Conservation (phyloP, 371 early-diverging fungal species). For the Mucor indicus region DNA sequence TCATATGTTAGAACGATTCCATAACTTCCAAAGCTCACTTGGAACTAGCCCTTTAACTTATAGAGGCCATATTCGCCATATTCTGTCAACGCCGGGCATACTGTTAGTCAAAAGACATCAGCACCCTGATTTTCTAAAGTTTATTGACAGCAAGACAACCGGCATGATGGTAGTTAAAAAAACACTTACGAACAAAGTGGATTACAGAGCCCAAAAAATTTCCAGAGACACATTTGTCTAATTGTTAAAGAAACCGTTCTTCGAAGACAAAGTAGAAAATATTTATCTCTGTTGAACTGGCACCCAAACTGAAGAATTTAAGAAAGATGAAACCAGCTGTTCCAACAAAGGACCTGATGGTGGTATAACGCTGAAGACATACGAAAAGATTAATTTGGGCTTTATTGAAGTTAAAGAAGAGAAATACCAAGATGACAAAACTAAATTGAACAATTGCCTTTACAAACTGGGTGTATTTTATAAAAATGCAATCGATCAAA, state of each 20-base stretch:
- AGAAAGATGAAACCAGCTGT: not conserved
- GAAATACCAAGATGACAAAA: conserved; percentile 2
- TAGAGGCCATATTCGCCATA: not conserved
- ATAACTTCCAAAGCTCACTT: conserved; percentile 4
- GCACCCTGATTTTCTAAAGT: not conserved
- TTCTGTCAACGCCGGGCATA: conserved; percentile 3
- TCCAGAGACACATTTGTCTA: not conserved
- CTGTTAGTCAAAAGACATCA: not conserved
- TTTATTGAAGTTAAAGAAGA: conserved; percentile 8
- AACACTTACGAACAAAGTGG: conserved; percentile 1
- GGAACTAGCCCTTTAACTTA: conserved; percentile 1
- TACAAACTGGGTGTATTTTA: conserved; percentile 6
- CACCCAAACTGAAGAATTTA: conserved; percentile 6
- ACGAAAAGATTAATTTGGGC: not conserved
- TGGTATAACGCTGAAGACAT: conserved; percentile 2
- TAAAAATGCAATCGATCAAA: conserved; percentile 8
- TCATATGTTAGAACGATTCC: conserved; percentile 4
- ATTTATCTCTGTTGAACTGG: conserved; percentile 3
- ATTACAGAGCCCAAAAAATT: not conserved
- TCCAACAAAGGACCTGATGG: conserved; percentile 7
- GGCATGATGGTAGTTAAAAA: conserved; percentile 1
- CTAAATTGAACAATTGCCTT: conserved; percentile 5
- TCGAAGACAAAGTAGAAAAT: conserved; percentile 4
- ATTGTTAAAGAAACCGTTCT: conserved; percentile 1
- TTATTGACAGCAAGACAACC: conserved; percentile 2